phyloP scores from a whole-genome alignment of 1,284 basidiomycete genomes.

The Pseudozyma hubeiensis region DNA sequence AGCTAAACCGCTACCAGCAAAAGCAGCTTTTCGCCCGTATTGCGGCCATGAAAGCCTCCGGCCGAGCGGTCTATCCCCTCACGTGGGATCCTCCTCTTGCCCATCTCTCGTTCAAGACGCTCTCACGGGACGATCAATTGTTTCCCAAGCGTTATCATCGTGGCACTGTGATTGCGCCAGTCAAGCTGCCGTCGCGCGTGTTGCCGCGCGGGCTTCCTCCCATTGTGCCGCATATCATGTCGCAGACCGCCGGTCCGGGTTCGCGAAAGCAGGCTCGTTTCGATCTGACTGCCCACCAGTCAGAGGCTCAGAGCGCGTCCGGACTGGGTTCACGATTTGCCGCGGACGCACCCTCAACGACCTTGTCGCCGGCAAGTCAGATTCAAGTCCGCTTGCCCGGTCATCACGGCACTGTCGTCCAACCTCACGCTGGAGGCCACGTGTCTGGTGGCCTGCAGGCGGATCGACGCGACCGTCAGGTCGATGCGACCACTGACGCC shows the following conservation, averaged over 20 bases:
- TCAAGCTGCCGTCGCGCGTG: constrained; percentile 45
- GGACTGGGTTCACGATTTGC: constrained; percentile 10
- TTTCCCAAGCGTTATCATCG: constrained; percentile 59
- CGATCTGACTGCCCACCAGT: constrained; percentile 39
- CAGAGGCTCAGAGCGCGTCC: constrained; percentile 16
- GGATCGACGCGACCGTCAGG: constrained; percentile 8
- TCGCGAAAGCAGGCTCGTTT: constrained; percentile 50
- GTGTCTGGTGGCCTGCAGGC: constrained; percentile 14
- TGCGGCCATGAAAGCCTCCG: constrained; percentile 36
- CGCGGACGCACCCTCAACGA: constrained; percentile 5
- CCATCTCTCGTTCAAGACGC: constrained; percentile 51
- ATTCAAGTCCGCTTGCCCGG: constrained; percentile 48
- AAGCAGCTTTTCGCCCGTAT: constrained; percentile 38
- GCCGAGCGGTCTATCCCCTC: constrained; percentile 44
- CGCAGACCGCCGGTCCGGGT: constrained; percentile 7
- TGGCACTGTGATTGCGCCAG: constrained; percentile 53
- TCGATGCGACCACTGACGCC: constrained; percentile 42
- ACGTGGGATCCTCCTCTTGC: constrained; percentile 61
- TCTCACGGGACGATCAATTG: constrained; percentile 59
- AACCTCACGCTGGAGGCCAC: constrained; percentile 16
- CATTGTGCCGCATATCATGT: constrained; percentile 15
- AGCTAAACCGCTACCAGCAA: constrained; percentile 42
- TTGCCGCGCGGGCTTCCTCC: constrained; percentile 36
- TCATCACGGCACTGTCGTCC: constrained; percentile 35
- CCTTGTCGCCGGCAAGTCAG: constrained; percentile 17